These are phyloP conservation scores for Penicillium frequentans DNA, from an alignment of 2,329 filamentous ascomycete genomes.

Conservation along the genomic window DNA sequence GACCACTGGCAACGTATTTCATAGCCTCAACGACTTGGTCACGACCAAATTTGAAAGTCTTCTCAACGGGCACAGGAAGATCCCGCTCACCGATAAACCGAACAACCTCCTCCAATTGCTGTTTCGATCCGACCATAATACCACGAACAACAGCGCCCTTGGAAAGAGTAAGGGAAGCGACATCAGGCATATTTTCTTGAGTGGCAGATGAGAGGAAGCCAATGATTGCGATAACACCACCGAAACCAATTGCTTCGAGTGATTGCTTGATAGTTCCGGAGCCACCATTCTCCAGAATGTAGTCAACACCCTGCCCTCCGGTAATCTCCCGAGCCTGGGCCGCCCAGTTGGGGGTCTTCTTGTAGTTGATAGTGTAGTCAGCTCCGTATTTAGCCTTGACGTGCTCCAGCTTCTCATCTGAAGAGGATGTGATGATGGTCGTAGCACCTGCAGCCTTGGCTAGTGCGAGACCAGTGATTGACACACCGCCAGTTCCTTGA, in stretches of 20 bases:
- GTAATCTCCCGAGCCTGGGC: conserved; percentile 42
- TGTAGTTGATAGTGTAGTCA: conserved; percentile 48
- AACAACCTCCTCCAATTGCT: conserved; percentile 36
- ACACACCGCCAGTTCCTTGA: conserved; percentile 45
- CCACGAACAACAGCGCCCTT: conserved; percentile 38
- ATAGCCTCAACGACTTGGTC: conserved; percentile 27
- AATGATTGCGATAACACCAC: conserved; percentile 6
- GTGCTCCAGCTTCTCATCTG: conserved; percentile 31
- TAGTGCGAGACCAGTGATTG: conserved; percentile 39
- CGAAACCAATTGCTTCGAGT: conserved; percentile 3
- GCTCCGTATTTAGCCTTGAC: conserved; percentile 42
- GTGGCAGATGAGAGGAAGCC: conserved; percentile 7
- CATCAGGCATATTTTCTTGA: conserved; percentile 7
- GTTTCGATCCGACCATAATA: conserved; percentile 35
- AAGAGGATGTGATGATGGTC: conserved; percentile 48
- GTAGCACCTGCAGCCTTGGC: conserved; percentile 48
- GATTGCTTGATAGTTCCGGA: conserved; percentile 38
- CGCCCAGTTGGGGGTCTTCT: conserved; percentile 39
- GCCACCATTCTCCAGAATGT: neutral
- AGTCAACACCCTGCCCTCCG: conserved; percentile 33
- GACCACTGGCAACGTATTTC: conserved; percentile 22
- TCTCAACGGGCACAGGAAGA: conserved; percentile 34
- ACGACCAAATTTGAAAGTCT: conserved; percentile 31
- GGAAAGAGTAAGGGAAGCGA: conserved; percentile 3
- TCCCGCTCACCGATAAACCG: conserved; percentile 28